A percentile compares a stretch with the other conserved stretches of the same genome.
phyloP scores from a whole-genome alignment of 768 basidiomycete species.

The Pilatotrama ljubarskyi region DNA sequence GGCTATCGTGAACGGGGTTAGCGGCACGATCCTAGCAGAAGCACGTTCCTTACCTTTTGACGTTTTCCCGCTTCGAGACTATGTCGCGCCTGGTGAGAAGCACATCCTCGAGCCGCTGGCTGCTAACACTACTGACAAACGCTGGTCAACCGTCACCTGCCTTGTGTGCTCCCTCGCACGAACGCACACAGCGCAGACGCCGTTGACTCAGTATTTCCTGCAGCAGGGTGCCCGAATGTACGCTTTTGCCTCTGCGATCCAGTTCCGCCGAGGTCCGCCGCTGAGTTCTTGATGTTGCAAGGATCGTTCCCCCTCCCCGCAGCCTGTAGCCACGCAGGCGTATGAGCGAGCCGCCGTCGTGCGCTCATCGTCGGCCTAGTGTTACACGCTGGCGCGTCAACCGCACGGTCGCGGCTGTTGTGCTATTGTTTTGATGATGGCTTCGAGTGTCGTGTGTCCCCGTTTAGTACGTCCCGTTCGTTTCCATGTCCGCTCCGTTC shows the following conservation, averaged over 20 bases:
- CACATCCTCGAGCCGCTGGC: not conserved
- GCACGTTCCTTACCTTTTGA: slow-evolving; percentile 78
- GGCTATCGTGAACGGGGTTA: slow-evolving; percentile 48
- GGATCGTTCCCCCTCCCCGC: slow-evolving; percentile 23
- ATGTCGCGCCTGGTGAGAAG: slow-evolving; percentile 75
- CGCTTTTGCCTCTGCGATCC: slow-evolving; percentile 43
- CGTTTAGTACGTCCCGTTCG: not conserved
- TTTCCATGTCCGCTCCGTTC: slow-evolving; percentile 1
- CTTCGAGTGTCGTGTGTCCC: not conserved
- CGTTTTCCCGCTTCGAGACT: slow-evolving; percentile 69
- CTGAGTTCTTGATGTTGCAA: slow-evolving; percentile 27
- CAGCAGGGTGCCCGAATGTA: slow-evolving; percentile 59
- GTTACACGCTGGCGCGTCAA: slow-evolving; percentile 1
- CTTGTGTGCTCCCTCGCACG: slow-evolving; percentile 11
- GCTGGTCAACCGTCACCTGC: slow-evolving; percentile 10
- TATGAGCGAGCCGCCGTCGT: not conserved
- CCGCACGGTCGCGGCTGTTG: slow-evolving; percentile 1
- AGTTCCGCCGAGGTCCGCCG: slow-evolving; percentile 21
- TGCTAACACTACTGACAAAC: slow-evolving; percentile 18
- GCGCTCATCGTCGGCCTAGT: not conserved
- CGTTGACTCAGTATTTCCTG: slow-evolving; percentile 57
- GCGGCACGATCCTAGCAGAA: slow-evolving; percentile 68
- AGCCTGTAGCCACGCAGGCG: not conserved
- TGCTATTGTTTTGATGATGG: slow-evolving; percentile 12
- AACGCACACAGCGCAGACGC: slow-evolving; percentile 43